A percentile compares a stretch with the other conserved stretches of the same genome.
These are phyloP conservation scores for Arthrinium phaeospermum DNA, from an alignment of 2,329 filamentous ascomycete species.

Conservation along the genomic window DNA sequence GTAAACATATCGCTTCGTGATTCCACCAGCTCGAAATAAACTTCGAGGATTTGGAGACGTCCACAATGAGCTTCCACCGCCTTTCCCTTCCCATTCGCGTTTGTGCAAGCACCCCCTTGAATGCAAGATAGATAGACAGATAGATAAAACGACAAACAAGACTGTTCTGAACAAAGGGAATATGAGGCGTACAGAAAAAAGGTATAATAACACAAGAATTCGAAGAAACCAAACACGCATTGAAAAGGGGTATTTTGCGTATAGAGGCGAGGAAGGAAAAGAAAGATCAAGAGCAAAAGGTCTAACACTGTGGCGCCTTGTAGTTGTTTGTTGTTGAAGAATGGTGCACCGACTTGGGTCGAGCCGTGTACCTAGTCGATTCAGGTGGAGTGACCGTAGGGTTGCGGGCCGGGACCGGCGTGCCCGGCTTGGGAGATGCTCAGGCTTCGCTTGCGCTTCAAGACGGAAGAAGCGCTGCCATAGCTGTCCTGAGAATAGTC, in stretches of 20 bases:
- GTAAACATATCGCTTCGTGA: constrained; percentile 19
- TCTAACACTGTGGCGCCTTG: constrained; percentile 8
- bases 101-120: constrained; percentile 4
- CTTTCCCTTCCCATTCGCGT: background rate
- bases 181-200: background rate
- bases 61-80: background rate
- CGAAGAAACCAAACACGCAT: background rate
- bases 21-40: constrained; percentile 17
- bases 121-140: background rate
- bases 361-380: background rate
- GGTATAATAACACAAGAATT: constrained; percentile 17
- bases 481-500: constrained; percentile 38
- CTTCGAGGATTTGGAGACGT: constrained; percentile 13
- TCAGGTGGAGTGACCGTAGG: constrained; percentile 15
- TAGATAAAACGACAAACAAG: background rate
- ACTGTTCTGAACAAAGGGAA: background rate
- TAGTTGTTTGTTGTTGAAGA: background rate
- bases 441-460: constrained; percentile 41
- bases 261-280: background rate
- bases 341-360: background rate
- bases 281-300: background rate
- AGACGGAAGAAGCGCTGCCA: constrained; percentile 25
- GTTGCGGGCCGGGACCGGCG: constrained; percentile 2
- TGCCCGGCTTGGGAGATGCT: constrained; percentile 25
- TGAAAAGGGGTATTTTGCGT: constrained; percentile 12